Base-by-base conservation (phyloP, 805 yeast genomes). In the Ogataea paraovalis region DNA sequence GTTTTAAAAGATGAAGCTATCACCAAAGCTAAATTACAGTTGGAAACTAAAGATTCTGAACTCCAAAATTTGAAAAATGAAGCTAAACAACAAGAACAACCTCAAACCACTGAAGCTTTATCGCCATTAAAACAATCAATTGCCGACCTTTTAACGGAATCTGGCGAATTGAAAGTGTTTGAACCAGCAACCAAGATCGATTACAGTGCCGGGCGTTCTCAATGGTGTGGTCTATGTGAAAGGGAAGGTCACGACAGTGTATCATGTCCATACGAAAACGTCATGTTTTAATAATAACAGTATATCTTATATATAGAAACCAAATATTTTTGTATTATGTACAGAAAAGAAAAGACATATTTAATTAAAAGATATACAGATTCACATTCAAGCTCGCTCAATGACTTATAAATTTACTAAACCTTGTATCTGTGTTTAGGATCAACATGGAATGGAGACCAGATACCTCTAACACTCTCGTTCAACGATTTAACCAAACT, bases 221-320 rank as follows among this genome's bases (percentile, higher is more conserved):
- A 79, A 52, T 92, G 97, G 96, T 92, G 99, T 69, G 96, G 96
- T 0, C 71, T 89, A 45, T 92, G 99, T 68, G 98, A 92, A 64
- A 72, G 88, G 46, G 82, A 80, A 40, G 99, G 98, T 0, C 99
- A 92, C 61, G 83, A 82, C 42, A 85, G 94, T 53, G 72, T 83
- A 27, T 89, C 89, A 47, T 92, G 99, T 66, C 97, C 97, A 0
- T 89, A 79, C 61, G 95, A 84, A 55, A 78, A 79, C 54, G 47
- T 51, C 44, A 53, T 51, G 46, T 56, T 60, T 50, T 53, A 41
- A 62, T 54, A 36, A 22, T 27, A n/a, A 9, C 16, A 4, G 16
- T 39, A 28, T 12, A 21, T 20, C 3, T 41, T 22, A 28, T 48
- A 45, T 51, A 48, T 48, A 48, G 23, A 49, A 49, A 52, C n/a